Percentiles rank a stretch among this genome's conserved stretches.
phyloP scores from a whole-genome alignment of 2,329 filamentous ascomycete genomes.

The Ascochyta rabiei region DNA sequence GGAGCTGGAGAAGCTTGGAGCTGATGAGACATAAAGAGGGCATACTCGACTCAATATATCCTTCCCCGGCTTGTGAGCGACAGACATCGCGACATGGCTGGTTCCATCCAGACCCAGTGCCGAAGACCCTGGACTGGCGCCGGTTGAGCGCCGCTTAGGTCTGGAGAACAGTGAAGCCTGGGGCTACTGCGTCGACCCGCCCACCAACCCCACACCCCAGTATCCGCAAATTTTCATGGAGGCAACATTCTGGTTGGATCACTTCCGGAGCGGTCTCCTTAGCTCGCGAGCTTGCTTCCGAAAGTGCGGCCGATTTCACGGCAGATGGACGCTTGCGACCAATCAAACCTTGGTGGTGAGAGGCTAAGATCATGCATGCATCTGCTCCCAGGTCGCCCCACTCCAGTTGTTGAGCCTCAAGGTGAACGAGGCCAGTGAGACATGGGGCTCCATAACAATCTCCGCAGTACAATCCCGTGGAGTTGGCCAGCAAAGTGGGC shows the following conservation, averaged over 20 bases:
- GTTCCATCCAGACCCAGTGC: constrained; percentile 32
- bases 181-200: constrained; percentile 25
- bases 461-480: constrained; percentile 33
- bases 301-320: constrained; percentile 26
- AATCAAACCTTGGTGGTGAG: constrained; percentile 15
- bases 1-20: constrained; percentile 27
- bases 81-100: constrained; percentile 23
- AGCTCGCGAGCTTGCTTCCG: constrained; percentile 20
- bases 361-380: constrained; percentile 8
- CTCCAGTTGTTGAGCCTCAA: constrained; percentile 38
- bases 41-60: constrained; percentile 29
- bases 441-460: constrained; percentile 26
- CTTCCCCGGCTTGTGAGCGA: constrained; percentile 17
- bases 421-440: constrained; percentile 19
- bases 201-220: constrained; percentile 17
- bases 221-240: constrained; percentile 26
- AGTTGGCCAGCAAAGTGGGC: constrained; percentile 23
- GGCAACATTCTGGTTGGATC: constrained; percentile 17
- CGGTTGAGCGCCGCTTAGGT: constrained; percentile 22
- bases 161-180: constrained; percentile 17
- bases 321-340: constrained; percentile 6
- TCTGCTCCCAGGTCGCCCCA: constrained; percentile 19
- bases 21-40: constrained; percentile 26
- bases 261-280: constrained; percentile 6
- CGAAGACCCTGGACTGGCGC: constrained; percentile 20